Percentiles rank a stretch among this genome's conserved stretches.
Conservation (phyloP, 306 rosid genomes). For the Cicer arietinum region DNA sequence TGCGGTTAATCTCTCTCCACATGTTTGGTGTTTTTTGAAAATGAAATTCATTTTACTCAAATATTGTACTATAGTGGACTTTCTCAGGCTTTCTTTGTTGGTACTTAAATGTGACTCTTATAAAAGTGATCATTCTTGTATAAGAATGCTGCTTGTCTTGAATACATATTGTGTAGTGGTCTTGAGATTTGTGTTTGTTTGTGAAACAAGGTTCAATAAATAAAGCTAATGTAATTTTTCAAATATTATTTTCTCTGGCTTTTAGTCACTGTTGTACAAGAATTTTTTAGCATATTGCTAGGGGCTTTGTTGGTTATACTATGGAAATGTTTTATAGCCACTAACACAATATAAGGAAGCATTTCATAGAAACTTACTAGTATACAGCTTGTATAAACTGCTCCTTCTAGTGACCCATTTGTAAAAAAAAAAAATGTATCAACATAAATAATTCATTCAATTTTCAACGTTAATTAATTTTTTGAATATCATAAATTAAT, state of each 20-base stretch:
- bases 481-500: too few species aligned
- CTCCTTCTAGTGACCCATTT: too few species aligned
- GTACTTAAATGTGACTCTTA: conserved; percentile 50
- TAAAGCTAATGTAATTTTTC: conserved; percentile 37
- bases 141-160: conserved; percentile 56
- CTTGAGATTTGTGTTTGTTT: conserved; percentile 54
- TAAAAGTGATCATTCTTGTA: conserved; percentile 57
- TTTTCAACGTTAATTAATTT: too few species aligned
- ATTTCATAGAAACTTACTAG: too few species aligned
- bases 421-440: too few species aligned
- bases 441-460: too few species aligned
- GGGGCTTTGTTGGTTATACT: too few species aligned
- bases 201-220: conserved; percentile 57
- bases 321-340: too few species aligned
- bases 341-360: too few species aligned
- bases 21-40: conserved; percentile 50
- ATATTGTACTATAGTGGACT: conserved; percentile 55
- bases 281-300: too few species aligned
- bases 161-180: conserved; percentile 61
- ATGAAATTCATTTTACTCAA: conserved; percentile 61
- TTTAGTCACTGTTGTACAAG: too few species aligned
- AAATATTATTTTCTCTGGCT: background rate
- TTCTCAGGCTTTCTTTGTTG: conserved; percentile 49
- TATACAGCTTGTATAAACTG: too few species aligned
- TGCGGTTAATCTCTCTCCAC: conserved; percentile 51